A percentile compares a stretch with the other conserved stretches of the same genome.
These are phyloP conservation scores for Aspergillus awamori DNA, from an alignment of 2,329 filamentous ascomycete genomes.

Conservation along the genomic window DNA sequence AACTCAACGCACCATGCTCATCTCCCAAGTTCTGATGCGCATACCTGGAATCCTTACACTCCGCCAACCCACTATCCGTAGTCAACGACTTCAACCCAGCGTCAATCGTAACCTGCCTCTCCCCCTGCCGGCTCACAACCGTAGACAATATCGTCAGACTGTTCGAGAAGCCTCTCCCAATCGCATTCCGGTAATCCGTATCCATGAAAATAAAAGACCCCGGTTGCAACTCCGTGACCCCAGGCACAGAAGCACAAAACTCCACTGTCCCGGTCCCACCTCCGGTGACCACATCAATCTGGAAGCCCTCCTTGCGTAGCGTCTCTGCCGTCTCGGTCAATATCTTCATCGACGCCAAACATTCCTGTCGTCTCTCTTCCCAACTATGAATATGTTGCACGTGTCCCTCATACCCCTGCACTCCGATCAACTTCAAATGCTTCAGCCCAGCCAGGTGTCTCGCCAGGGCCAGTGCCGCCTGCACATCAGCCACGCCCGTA, in stretches of 20 bases:
- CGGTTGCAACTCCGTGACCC: conserved; percentile 58
- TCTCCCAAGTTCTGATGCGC: conserved; percentile 52
- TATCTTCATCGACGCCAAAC: conserved; percentile 51
- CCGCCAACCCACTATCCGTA: conserved; percentile 56
- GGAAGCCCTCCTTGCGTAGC: conserved; percentile 47
- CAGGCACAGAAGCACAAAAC: conserved; percentile 55
- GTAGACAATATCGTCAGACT: conserved; percentile 55
- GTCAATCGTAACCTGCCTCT: conserved; percentile 52
- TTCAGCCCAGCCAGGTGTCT: conserved; percentile 39
- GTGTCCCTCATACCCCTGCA: conserved; percentile 59
- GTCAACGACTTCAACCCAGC: conserved; percentile 55
- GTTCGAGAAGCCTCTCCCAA: conserved; percentile 54
- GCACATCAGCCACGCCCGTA: conserved; percentile 51
- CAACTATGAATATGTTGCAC: conserved; percentile 54
- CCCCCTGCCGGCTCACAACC: conserved; percentile 53
- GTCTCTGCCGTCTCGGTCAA: conserved; percentile 49
- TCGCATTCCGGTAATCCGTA: conserved; percentile 58
- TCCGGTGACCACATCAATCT: conserved; percentile 55
- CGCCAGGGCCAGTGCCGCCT: conserved; percentile 46
- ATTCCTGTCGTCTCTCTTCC: conserved; percentile 47
- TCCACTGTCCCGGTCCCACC: conserved; percentile 58
- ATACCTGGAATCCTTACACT: conserved; percentile 51
- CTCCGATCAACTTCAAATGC: conserved; percentile 51
- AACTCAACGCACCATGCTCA: conserved; percentile 53
- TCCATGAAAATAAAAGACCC: conserved; percentile 63